Percentiles rank a stretch among this genome's conserved stretches.
phyloP scores from a whole-genome alignment of 306 rosid genomes.

The Acacia confusa region DNA sequence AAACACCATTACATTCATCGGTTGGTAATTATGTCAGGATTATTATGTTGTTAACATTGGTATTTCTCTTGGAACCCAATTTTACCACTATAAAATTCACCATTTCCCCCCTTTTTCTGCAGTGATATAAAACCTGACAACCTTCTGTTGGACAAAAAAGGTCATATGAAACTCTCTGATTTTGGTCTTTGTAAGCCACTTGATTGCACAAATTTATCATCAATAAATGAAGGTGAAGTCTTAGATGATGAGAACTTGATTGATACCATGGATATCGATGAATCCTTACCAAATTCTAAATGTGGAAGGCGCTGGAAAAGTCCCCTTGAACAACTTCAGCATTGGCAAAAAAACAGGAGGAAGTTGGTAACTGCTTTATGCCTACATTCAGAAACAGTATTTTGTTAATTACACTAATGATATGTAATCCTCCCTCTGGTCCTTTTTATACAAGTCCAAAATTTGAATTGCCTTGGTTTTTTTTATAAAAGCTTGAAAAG shows the following conservation, averaged over 20 bases:
- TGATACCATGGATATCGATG: conserved; percentile 66
- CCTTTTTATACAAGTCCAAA: too few species aligned
- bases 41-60: not conserved
- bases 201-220: conserved; percentile 70
- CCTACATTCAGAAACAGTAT: conserved; percentile 11
- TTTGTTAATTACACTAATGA: not conserved
- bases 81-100: conserved; percentile 11
- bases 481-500: too few species aligned
- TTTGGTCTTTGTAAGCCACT: conserved; percentile 97
- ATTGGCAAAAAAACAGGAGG: conserved; percentile 81
- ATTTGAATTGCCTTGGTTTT: too few species aligned
- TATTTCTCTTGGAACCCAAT: conserved; percentile 16
- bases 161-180: conserved; percentile 93
- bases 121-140: conserved; percentile 97
- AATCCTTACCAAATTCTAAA: conserved; percentile 39
- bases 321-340: conserved; percentile 88
- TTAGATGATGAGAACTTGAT: conserved; percentile 73
- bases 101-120: not conserved
- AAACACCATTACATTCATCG: conserved; percentile 86
- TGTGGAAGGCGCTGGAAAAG: conserved; percentile 92
- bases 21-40: conserved; percentile 36
- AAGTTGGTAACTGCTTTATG: conserved; percentile 40
- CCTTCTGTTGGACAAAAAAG: conserved; percentile 77
- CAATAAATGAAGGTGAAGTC: conserved; percentile 73
- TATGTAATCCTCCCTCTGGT: not conserved